phyloP scores from a whole-genome alignment of 805 yeast species.

The Torulaspora delbrueckii region DNA sequence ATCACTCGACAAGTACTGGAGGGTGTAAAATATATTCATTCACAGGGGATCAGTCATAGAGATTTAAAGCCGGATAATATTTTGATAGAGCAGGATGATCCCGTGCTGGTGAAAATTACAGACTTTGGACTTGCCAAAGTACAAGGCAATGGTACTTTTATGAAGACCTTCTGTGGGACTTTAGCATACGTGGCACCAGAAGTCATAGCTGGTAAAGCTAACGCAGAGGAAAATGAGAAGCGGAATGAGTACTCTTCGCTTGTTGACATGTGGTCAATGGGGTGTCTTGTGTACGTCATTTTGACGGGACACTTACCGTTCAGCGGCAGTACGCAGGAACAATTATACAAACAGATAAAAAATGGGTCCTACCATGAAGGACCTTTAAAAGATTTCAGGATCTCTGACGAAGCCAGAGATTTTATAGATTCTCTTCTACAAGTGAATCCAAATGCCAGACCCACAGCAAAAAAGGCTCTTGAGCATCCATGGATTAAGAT shows the following conservation, averaged over 20 bases:
- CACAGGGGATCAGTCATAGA: slow-evolving; percentile 87
- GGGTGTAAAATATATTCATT: slow-evolving; percentile 85
- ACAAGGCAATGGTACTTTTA: slow-evolving; percentile 72
- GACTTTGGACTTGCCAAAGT: slow-evolving; percentile 96
- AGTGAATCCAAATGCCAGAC: slow-evolving; percentile 68
- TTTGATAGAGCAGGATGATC: slow-evolving; percentile 83
- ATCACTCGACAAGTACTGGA: slow-evolving; percentile 77
- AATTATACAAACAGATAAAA: slow-evolving; percentile 69
- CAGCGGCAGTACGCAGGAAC: slow-evolving; percentile 86
- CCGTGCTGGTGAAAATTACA: slow-evolving; percentile 85
- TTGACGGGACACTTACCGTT: slow-evolving; percentile 92
- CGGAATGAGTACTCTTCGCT: slow-evolving; percentile 61
- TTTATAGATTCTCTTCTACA: slow-evolving; percentile 68
- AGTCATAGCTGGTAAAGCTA: slow-evolving; percentile 47
- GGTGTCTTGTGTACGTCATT: slow-evolving; percentile 88
- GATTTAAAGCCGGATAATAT: slow-evolving; percentile 97
- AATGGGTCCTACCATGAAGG: slow-evolving; percentile 76
- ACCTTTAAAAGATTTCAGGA: slow-evolving; percentile 59
- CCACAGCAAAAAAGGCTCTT: slow-evolving; percentile 72
- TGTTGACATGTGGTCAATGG: slow-evolving; percentile 97
- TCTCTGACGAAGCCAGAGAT: slow-evolving; percentile 64
- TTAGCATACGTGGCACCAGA: slow-evolving; percentile 97
- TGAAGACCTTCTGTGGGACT: slow-evolving; percentile 98
- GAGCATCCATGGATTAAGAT: slow-evolving; percentile 72
- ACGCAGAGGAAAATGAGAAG: slow-evolving; percentile 19